Base-by-base conservation (phyloP, 257 asterid species). In the Lithospermum erythrorhizon region DNA sequence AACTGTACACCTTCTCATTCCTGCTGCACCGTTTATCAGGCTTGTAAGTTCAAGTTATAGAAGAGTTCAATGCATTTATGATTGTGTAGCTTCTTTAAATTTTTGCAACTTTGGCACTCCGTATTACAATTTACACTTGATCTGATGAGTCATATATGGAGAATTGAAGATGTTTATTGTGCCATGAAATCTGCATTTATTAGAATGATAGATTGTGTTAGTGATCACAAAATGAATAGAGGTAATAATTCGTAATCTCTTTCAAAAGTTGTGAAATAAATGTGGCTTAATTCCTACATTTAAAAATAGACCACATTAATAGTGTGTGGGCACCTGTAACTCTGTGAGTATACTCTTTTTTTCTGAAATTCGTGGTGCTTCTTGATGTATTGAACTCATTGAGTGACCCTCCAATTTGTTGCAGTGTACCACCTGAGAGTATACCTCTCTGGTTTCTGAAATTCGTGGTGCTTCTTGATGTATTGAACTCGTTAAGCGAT, bases 21-120 rank as follows among this genome's bases (percentile, higher is more conserved):
- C 95, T n/a, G 86, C 83, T 73, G 94, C 94, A 55, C 94, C 96
- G 15, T 90, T 90, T 73, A 70, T 85, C 18, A 76, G 98, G 78
- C 9, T 55, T 14, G 96, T 90, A 83, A 78, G 54, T 60, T 66
- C 66, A 41, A 48, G 21, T 11, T 0, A 45, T 29, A 48, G 0
- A 14, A 13, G 49, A 14, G 13, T 9, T 41, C 13, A 13, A 41
- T 41, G 3, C 49, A 14, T 41, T 13, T 11, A 41, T 11, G 49
- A 4, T 41, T 41, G 49, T 41, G 49, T 41, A 11, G 13, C 14
- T 41, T 41, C 49, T 41, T 11, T 2, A 13, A 13, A 11, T 41
- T 11, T 13, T 41, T 13, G 49, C 2, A 0, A 11, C 17, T 41
- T 13, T 14, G 49, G 49, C 2, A n/a, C n/a, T n/a, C n/a, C n/a